Evolutionary conservation across 495 filamentous ascomycete genomes (phyloP).

Genomic region (Trichocladium antarcticum): DNA sequence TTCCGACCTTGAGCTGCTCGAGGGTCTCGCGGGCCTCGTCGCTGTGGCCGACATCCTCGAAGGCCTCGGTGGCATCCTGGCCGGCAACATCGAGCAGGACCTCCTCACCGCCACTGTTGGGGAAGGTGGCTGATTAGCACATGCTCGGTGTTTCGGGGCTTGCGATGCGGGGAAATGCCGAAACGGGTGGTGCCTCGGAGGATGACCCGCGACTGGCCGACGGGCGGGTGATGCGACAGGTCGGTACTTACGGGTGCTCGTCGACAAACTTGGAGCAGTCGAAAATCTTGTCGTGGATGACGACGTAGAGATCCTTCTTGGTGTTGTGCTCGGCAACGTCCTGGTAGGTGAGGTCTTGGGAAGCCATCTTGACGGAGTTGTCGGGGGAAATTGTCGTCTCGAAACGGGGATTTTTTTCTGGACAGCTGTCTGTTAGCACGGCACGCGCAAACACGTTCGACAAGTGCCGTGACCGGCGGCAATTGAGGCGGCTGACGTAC

Average conservation of each 20-base stretch:
- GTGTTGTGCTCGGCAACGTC: constrained; percentile 79
- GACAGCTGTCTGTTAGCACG: constrained; percentile 17
- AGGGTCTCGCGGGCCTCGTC: constrained; percentile 97
- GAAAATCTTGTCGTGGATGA: constrained; percentile 96
- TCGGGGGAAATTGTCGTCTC: constrained; percentile 8
- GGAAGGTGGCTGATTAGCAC: constrained; percentile 9
- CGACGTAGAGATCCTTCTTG: constrained; percentile 91
- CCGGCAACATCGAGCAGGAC: constrained; percentile 92
- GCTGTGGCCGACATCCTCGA: constrained; percentile 98
- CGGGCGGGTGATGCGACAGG: constrained; percentile 19
- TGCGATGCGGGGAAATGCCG: constrained; percentile 7
- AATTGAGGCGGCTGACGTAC: neutral
- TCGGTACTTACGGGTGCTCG: constrained; percentile 83
- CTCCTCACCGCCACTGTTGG: constrained; percentile 88
- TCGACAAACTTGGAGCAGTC: constrained; percentile 79
- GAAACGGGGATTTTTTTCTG: constrained; percentile 11
- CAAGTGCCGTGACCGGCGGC: neutral
- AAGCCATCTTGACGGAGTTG: constrained; percentile 47
- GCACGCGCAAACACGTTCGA: neutral
- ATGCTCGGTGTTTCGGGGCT: neutral
- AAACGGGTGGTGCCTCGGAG: neutral
- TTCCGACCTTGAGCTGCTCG: constrained; percentile 63
- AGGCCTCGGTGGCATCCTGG: constrained; percentile 95
- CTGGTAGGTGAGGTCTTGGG: constrained; percentile 67
- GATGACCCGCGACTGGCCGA: neutral